A percentile compares a stretch with the other conserved stretches of the same genome.
Evolutionary conservation across 1,139 yeast species (phyloP).

Genomic region (Lodderomyces parapsilosis): DNA sequence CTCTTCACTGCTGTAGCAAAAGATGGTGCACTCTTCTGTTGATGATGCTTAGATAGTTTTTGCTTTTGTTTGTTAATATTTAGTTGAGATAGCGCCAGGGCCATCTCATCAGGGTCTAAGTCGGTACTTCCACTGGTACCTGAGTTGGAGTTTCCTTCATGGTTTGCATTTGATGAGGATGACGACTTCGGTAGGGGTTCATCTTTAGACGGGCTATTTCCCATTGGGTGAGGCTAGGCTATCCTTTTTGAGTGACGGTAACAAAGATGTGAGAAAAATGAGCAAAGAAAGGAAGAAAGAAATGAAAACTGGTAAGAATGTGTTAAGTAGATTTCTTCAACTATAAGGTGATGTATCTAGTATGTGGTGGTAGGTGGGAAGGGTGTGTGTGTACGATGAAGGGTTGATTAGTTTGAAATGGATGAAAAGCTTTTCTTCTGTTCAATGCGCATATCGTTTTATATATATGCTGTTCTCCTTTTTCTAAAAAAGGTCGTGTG

Average conservation of each 20-base stretch:
- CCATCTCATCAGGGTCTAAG: slow-evolving; percentile 44
- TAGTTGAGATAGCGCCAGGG: slow-evolving; percentile 44
- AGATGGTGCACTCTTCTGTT: neutral
- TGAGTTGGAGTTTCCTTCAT: slow-evolving; percentile 15
- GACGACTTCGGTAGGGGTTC: slow-evolving; percentile 46
- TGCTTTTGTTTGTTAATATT: slow-evolving; percentile 8
- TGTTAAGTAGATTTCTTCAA: no score
- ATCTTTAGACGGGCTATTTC: slow-evolving; percentile 60
- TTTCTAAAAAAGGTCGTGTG: no score
- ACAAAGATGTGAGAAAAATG: neutral
- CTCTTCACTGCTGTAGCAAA: slow-evolving; percentile 1
- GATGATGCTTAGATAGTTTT: neutral
- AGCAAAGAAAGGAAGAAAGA: neutral
- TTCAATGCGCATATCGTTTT: no score
- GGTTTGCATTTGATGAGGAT: slow-evolving; percentile 16
- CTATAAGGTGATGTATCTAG: no score
- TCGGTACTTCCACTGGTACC: slow-evolving; percentile 23
- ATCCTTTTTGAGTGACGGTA: neutral
- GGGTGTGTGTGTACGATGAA: no score
- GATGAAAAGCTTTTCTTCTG: no score
- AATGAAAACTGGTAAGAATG: no score
- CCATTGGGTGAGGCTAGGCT: no score
- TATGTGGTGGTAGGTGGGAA: no score
- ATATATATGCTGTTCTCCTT: no score
- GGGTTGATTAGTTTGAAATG: no score